A percentile compares a stretch with the other conserved stretches of the same genome.
phyloP scores from a whole-genome alignment of 148 eudicot genomes.

The Suaeda aralocaspica region DNA sequence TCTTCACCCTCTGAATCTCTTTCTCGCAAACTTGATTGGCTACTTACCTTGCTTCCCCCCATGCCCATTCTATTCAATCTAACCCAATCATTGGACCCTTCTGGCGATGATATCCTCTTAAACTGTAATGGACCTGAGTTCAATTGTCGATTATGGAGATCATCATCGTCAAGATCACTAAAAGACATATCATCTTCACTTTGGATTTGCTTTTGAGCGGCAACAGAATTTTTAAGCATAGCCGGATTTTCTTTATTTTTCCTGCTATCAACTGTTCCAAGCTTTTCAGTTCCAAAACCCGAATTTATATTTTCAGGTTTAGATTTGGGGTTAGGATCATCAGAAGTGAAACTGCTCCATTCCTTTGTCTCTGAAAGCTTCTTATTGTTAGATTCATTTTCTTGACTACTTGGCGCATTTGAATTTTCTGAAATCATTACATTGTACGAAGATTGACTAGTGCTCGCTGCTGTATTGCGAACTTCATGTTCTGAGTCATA shows the following conservation, averaged over 20 bases:
- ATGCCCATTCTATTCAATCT: slow-evolving; percentile 30
- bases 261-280: slow-evolving; percentile 5
- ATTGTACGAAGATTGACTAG: slow-evolving; percentile 13
- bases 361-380: slow-evolving; percentile 6
- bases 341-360: neutral
- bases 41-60: slow-evolving; percentile 25
- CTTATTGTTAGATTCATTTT: slow-evolving; percentile 1
- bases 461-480: slow-evolving; percentile 9
- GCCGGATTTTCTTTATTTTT: slow-evolving; percentile 17
- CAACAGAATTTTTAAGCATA: slow-evolving; percentile 3
- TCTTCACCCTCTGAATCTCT: slow-evolving; percentile 67
- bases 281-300: slow-evolving; percentile 17
- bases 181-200: slow-evolving; percentile 61
- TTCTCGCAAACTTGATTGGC: slow-evolving; percentile 32
- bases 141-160: slow-evolving; percentile 28
- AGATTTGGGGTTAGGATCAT: slow-evolving; percentile 1
- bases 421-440: slow-evolving; percentile 4
- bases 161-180: slow-evolving; percentile 70
- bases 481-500: slow-evolving; percentile 17
- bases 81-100: slow-evolving; percentile 55
- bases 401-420: slow-evolving; percentile 22
- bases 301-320: slow-evolving; percentile 8
- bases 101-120: slow-evolving; percentile 36
- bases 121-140: slow-evolving; percentile 23
- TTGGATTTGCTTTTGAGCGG: slow-evolving; percentile 25